These are phyloP conservation scores for Pittosporum tobira DNA, from an alignment of 129 eudicot genomes.

Conservation along the genomic window DNA sequence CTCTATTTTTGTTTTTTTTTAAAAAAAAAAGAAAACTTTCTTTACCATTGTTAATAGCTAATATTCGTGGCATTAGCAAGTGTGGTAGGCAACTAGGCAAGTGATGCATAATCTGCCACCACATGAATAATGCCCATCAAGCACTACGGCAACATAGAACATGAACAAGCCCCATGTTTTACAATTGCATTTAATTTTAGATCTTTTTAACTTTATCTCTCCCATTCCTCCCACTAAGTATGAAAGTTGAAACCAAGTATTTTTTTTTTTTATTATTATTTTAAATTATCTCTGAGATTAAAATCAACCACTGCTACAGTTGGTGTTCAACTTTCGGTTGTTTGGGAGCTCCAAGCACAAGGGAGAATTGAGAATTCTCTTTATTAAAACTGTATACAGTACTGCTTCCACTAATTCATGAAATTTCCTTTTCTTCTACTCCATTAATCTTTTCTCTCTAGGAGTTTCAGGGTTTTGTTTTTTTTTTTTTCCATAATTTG, in stretches of 20 bases:
- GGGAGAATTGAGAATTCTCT: not conserved
- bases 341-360: not conserved
- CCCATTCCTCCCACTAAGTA: not conserved
- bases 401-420: conserved; percentile 6
- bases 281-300: no score
- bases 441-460: no score
- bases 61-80: not conserved
- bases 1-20: no score
- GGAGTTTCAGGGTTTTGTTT: no score
- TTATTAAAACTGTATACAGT: not conserved
- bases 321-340: not conserved
- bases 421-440: not conserved
- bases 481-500: no score
- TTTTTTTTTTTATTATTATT: not conserved
- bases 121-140: conserved; percentile 6
- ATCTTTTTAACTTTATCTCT: not conserved
- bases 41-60: no score
- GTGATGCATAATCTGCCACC: not conserved
- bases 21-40: no score
- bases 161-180: conserved; percentile 8
- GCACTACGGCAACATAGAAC: conserved; percentile 13
- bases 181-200: not conserved
- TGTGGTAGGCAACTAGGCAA: conserved; percentile 9
- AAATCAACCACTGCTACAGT: not conserved
- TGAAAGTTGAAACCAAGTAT: no score